Conservation (phyloP, 1,139 yeast genomes). For the Blastobotrys arbuscula region DNA sequence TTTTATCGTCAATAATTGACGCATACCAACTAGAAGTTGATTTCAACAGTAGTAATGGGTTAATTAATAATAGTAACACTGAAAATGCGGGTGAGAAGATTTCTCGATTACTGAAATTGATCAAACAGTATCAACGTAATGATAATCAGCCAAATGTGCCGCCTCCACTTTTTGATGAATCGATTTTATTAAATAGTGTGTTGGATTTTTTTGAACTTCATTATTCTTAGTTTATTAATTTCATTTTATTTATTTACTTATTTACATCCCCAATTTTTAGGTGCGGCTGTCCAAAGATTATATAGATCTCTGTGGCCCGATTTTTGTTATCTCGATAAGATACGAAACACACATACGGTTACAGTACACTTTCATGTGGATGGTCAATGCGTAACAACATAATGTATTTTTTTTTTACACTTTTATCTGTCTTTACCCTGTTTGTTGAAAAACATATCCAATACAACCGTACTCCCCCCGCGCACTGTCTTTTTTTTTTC, state of each 20-base stretch:
- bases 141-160: background rate
- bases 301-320: too few relatives aligned
- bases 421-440: too few relatives aligned
- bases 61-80: background rate
- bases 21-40: slow-evolving; percentile 7
- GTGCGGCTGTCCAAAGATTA: too few relatives aligned
- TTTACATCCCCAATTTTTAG: too few relatives aligned
- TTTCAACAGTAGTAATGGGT: slow-evolving; percentile 1
- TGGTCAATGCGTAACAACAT: too few relatives aligned
- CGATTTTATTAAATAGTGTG: slow-evolving; percentile 1
- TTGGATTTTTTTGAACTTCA: slow-evolving; percentile 2
- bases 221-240: background rate
- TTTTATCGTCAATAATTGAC: slow-evolving; percentile 13
- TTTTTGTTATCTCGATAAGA: too few relatives aligned
- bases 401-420: too few relatives aligned
- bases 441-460: too few relatives aligned
- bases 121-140: background rate
- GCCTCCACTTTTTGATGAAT: slow-evolving; percentile 4
- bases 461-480: too few relatives aligned
- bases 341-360: too few relatives aligned
- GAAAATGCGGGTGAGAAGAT: slow-evolving; percentile 2
- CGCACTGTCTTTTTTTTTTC: too few relatives aligned
- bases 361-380: too few relatives aligned
- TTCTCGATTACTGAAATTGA: background rate
- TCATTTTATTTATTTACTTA: background rate